Base-by-base conservation (phyloP, 2,329 filamentous ascomycete species). In the Cercospora sp. region DNA sequence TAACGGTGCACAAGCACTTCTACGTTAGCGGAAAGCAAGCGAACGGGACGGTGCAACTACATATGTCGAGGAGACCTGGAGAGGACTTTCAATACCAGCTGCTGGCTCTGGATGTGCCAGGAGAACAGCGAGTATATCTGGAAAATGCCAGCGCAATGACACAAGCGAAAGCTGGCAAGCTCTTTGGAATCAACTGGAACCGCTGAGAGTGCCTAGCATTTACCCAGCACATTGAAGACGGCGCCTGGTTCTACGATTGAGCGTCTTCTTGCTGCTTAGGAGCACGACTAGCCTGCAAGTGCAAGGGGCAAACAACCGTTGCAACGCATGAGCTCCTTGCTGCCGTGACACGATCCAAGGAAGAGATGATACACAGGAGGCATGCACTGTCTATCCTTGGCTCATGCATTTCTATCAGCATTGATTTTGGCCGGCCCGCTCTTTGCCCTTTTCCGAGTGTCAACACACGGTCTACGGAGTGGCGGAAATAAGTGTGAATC, bases 1-100 rank as follows among this genome's bases (percentile, higher is more conserved):
- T 65, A 30, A 65, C 8, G 18, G n/a, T 26, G 16, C 3, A 5
- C 32, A 59, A 55, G 62, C 89, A 93, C 73, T 97, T 97, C 79
- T 89, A 95, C 77, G 89, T 97, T 45, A 89, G 94, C 77, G 94
- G 94, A 0, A 90, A 91, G 2, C 82, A 87, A 37, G 91, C 90
- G 64, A 86, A 86, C 28, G 94, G 94, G 13, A 84, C 89, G 0
- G 93, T 93, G 6, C 85, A 89, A 72, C 82, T 97, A 64, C 93
- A 97, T 78, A 88, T 97, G 86, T 85, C 90, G 58, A 92, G 89
- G 79, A 83, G 83, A 40, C 83, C 86, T 1, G 88, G 88, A 34
- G 85, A 89, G 43, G 80, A 84, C 61, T 93, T 89, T 77, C 86
- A 91, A 74, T 97, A 97, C 80, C 88, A 89, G 77, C 89, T 93